Base-by-base conservation (phyloP, 2,329 filamentous ascomycete genomes). In the Colletotrichum liaoningense region DNA sequence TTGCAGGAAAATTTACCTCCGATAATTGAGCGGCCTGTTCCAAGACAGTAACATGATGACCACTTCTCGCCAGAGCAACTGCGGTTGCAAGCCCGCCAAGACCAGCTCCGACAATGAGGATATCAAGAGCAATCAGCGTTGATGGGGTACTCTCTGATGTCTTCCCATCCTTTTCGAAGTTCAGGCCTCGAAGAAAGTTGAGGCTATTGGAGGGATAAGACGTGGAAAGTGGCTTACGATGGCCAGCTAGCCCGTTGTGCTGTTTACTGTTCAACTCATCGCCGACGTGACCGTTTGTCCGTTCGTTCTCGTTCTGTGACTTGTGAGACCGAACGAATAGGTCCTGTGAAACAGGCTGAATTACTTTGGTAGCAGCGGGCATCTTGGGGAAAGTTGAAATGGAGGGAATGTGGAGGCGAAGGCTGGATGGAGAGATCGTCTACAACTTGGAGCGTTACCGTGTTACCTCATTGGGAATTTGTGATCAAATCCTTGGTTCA, bases 71-170 rank as follows among this genome's bases (percentile, higher is more conserved):
- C 24, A 75, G 63, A 16, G 69, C 73, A 19, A 76, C 49, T 33
- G 75, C 75, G 19, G 73, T 66, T 12, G 67, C 49, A 16, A 76
- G 73, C 3, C 75, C 75, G 26, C 75, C 69, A 11, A 75, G 67
- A 9, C 75, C 75, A 14, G 73, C 75, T 4, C 75, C 75, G 5
- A 76, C 73, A 14, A 76, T 38, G 6, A 76, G 42, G 8, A 74
- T 33, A n/a, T 76, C 38, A 6, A 69, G n/a, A 14, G 12, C 9
- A 14, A 63, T 4, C 3, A 30, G 19, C 8, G 65, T 58, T 33
- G 3, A 16, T 16, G 2, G 9, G 14, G 2, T 2, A 1, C 4
- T 12, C 5, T 35, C 19, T 16, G 26, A 30, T 16, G 9, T 54
- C 30, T 9, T 24, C 12, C 12, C 57, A 4, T 49, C 14, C 14